Evolutionary conservation across 2,329 filamentous ascomycete species (phyloP), one percentile per base, ranked within the genome.

Genomic region (Neospermospora avenae): DNA sequence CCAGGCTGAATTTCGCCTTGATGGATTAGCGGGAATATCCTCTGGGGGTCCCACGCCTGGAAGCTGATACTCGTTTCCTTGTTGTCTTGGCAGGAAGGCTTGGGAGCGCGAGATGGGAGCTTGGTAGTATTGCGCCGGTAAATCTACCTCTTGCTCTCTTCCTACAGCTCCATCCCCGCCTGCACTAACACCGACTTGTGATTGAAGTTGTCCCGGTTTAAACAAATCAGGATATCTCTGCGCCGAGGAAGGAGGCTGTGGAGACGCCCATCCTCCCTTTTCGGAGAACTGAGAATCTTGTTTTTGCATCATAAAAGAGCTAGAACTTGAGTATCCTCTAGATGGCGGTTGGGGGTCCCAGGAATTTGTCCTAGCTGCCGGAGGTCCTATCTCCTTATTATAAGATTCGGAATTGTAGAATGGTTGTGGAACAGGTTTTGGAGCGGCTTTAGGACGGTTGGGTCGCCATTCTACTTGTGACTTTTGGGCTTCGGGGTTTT

Each of bases 141-240:
- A 54, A 25, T 72, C 67, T 49, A 66, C 57, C 39, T 61, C 63
- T 37, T n/a, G n/a, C n/a, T n/a, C n/a, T n/a, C n/a, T n/a, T n/a
- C n/a, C n/a, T n/a, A n/a, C n/a, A n/a, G 63, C 55, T 28, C 64
- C 42, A 18, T 63, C 45, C 52, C 68, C 70, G 35, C 62, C 60
- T 22, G 63, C 64, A 58, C 11, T 10, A 31, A 10, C 28, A 31
- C 28, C 2, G 11, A 31, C 28, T 31, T 31, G 28, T 6, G 55
- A 51, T 42, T 60, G 58, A 4, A 39, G 28, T 51, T 69, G 64
- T 8, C 63, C 68, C 16, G 71, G 66, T 46, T 73, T 73, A 64
- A 83, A 81, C 14, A 81, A 72, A n/a, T 74, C 73, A 3, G 80
- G 79, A 60, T 78, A 83, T 46, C 80, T 74, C 63, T 79, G 74